A percentile compares a stretch with the other conserved stretches of the same genome.
These are phyloP conservation scores for Neonectria punicea DNA, from an alignment of 2,329 filamentous ascomycete species.

Conservation along the genomic window DNA sequence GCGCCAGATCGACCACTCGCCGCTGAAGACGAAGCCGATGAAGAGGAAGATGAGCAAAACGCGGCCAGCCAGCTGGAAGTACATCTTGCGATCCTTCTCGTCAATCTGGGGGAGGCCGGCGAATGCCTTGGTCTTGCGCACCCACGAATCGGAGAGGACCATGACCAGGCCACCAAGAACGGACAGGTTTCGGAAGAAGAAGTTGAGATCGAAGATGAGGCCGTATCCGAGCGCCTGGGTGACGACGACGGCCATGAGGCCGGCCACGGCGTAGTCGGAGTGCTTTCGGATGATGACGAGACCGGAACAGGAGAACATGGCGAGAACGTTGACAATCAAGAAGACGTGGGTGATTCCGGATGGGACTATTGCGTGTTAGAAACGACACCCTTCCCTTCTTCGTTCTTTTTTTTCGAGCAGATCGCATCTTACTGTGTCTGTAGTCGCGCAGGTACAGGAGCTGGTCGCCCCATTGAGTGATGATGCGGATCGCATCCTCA, in stretches of 20 bases:
- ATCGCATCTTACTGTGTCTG: conserved; percentile 79
- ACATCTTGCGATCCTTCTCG: conserved; percentile 99
- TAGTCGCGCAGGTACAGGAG: conserved; percentile 92
- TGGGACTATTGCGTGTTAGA: conserved; percentile 71
- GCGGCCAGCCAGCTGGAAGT: conserved; percentile 97
- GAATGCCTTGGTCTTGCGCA: conserved; percentile 96
- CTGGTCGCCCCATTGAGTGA: conserved; percentile 98
- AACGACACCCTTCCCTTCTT: background rate
- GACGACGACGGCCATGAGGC: conserved; percentile 90
- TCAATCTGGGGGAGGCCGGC: conserved; percentile 93
- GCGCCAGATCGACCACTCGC: conserved; percentile 90
- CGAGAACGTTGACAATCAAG: conserved; percentile 87
- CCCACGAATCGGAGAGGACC: conserved; percentile 98
- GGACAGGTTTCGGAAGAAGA: conserved; percentile 98
- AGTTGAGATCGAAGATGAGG: conserved; percentile 98
- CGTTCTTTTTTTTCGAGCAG: background rate
- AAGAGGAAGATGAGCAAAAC: conserved; percentile 98
- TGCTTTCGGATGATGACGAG: conserved; percentile 93
- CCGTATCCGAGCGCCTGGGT: conserved; percentile 96
- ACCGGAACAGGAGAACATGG: conserved; percentile 83
- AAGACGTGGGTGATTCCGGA: conserved; percentile 90
- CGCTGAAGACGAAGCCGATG: conserved; percentile 94
- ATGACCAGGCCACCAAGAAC: conserved; percentile 97
- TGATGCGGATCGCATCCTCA: conserved; percentile 93
- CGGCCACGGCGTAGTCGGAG: conserved; percentile 91